phyloP scores from a whole-genome alignment of 805 yeast species.

The Yarrowia sp. region DNA sequence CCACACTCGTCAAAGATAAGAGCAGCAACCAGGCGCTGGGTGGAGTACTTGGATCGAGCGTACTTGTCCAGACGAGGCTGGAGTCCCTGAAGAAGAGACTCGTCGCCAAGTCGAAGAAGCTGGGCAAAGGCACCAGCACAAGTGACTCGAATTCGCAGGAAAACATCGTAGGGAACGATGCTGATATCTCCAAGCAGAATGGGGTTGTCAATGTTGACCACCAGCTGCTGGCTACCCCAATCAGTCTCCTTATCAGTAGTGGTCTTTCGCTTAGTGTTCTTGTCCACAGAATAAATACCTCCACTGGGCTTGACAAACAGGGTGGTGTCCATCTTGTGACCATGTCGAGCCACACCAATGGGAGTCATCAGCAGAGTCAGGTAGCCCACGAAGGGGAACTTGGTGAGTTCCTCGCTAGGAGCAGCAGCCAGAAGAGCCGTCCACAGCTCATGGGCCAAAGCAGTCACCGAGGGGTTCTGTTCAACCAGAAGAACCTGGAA shows the following conservation, averaged over 20 bases:
- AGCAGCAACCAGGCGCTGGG: slow-evolving; percentile 77
- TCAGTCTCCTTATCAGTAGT: slow-evolving; percentile 24
- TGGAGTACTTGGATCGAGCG: slow-evolving; percentile 70
- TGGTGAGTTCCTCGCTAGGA: slow-evolving; percentile 44
- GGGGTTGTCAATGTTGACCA: slow-evolving; percentile 89
- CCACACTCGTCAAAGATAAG: slow-evolving; percentile 71
- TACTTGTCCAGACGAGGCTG: slow-evolving; percentile 49
- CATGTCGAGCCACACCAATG: slow-evolving; percentile 88
- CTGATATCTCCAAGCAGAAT: slow-evolving; percentile 90
- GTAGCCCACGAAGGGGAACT: slow-evolving; percentile 41
- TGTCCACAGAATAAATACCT: slow-evolving; percentile 47
- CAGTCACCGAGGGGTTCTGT: slow-evolving; percentile 77
- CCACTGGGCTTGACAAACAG: slow-evolving; percentile 84
- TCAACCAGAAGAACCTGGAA: slow-evolving; percentile 90
- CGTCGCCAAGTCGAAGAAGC: slow-evolving; percentile 46
- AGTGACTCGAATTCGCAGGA: slow-evolving; percentile 75
- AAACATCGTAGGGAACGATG: slow-evolving; percentile 75
- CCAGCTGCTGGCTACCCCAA: slow-evolving; percentile 37
- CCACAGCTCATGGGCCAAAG: slow-evolving; percentile 69
- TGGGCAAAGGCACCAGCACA: slow-evolving; percentile 80
- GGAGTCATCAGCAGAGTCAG: slow-evolving; percentile 85
- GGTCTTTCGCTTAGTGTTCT: slow-evolving; percentile 31
- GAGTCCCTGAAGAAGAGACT: slow-evolving; percentile 39
- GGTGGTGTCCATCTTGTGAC: slow-evolving; percentile 80
- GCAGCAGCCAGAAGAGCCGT: slow-evolving; percentile 54